Evolutionary conservation across 1,284 basidiomycete genomes (phyloP), one percentile per base, ranked within the genome.

Genomic region (Ceratobasidium sp.): DNA sequence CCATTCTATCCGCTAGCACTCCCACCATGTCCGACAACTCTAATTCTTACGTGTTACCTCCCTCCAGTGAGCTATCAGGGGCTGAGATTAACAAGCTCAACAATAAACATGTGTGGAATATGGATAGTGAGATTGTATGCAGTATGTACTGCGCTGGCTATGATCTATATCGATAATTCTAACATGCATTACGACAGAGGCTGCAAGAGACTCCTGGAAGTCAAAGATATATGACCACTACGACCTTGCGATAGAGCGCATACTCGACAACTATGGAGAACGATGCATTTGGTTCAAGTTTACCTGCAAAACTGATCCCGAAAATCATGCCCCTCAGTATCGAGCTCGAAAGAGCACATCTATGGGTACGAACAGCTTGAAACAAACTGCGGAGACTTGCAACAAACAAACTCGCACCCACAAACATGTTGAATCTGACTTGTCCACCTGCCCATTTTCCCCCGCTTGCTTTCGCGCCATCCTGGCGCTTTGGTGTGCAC

Each of bases 281-380:
- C 23, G 26, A 23, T 67, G 17, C 28, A 48, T 67, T 26, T 28
- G 46, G 3, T 67, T 67, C 65, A 67, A 67, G 42, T 67, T 48
- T 33, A 67, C 65, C n/a, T 67, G 65, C 65, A 67, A 67, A 33
- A 50, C 65, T 26, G 65, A 67, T 26, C 65, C 65, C 44, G 42
- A 48, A 48, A 67, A 67, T 23, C 65, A 67, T 26, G 10, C 26
- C 17, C 65, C 65, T 48, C 65, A 67, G 12, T 67, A 50, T 26
- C 65, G 46, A 26, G 44, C 40, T 50, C 65, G 46, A 48, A 44
- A 50, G 42, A 26, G 33, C 46, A 67, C 65, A 28, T 67, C 65
- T 28, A 26, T n/a, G 9, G 65, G 65, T 17, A 67, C 65, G 3
- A 44, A 67, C 44, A 67, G 33, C n/a, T 44, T 67, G 4, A 15